These are phyloP conservation scores for Trypanosoma theileri DNA, from an alignment of 208 protist genomes.

Conservation along the genomic window DNA sequence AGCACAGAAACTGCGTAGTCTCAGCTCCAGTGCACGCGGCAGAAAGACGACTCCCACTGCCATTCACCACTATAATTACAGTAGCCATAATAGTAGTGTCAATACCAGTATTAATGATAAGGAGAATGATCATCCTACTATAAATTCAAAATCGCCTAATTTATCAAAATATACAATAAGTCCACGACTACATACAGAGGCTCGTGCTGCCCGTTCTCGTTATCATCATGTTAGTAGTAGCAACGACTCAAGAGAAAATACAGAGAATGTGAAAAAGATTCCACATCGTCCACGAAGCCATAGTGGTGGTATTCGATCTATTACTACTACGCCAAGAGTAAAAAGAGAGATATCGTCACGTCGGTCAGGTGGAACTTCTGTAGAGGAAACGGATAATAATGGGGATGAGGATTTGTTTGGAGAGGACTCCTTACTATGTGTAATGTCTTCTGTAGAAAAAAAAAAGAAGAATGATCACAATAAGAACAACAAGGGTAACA, in stretches of 20 bases:
- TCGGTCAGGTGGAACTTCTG: background rate
- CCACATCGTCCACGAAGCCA: no score
- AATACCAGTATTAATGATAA: no score
- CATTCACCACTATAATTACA: background rate
- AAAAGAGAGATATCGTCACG: background rate
- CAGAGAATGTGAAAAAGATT: background rate
- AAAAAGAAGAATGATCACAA: background rate
- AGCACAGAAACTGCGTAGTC: background rate
- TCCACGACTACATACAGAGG: slow-evolving; percentile 12
- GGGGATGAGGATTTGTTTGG: no score
- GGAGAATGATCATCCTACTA: no score
- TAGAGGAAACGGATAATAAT: background rate
- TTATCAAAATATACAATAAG: background rate
- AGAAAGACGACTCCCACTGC: background rate
- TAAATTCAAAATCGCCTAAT: no score
- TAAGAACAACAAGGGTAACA: background rate
- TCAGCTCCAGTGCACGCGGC: background rate
- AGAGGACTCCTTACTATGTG: background rate
- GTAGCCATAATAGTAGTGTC: background rate
- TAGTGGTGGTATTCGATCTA: no score
- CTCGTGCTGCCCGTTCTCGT: slow-evolving; percentile 7
- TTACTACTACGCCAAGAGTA: no score
- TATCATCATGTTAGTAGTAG: background rate
- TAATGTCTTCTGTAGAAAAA: background rate
- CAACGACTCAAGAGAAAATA: background rate